These are phyloP conservation scores for Phtheirospermum japonicum DNA, from an alignment of 257 asterid species.

Conservation along the genomic window DNA sequence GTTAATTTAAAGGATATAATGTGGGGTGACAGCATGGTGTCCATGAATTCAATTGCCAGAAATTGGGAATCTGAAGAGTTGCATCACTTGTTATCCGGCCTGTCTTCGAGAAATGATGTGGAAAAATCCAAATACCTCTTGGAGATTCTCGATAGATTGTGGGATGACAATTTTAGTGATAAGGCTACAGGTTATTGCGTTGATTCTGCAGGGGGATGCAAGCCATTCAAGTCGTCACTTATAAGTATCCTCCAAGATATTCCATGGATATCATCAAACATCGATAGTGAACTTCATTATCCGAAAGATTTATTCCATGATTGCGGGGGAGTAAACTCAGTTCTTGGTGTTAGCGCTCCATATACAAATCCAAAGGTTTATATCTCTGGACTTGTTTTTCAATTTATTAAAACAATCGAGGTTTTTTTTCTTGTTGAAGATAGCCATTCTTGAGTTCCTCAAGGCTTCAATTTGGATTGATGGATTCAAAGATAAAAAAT, in stretches of 20 bases:
- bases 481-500: no score
- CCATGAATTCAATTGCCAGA: slow-evolving; percentile 38
- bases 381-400: no score
- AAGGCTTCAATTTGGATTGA: no score
- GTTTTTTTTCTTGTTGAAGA: slow-evolving; percentile 8
- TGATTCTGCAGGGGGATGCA: slow-evolving; percentile 48
- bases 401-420: slow-evolving; percentile 5
- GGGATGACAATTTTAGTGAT: slow-evolving; percentile 74
- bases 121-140: slow-evolving; percentile 63
- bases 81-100: slow-evolving; percentile 44
- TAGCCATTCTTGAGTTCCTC: no score
- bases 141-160: slow-evolving; percentile 80
- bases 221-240: slow-evolving; percentile 56
- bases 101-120: slow-evolving; percentile 48
- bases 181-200: slow-evolving; percentile 52
- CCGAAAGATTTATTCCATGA: slow-evolving; percentile 79
- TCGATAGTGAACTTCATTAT: slow-evolving; percentile 50
- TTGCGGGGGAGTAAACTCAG: slow-evolving; percentile 64
- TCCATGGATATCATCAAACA: slow-evolving; percentile 65
- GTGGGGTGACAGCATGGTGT: slow-evolving; percentile 31
- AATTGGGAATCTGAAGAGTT: slow-evolving; percentile 87
- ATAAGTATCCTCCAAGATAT: slow-evolving; percentile 48
- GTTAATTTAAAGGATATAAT: slow-evolving; percentile 34
- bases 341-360: slow-evolving; percentile 75
- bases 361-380: slow-evolving; percentile 74